Percentiles rank a stretch among this genome's conserved stretches.
These are phyloP conservation scores for Ogataea salicorniae DNA, from an alignment of 805 yeast genomes.

Conservation along the genomic window DNA sequence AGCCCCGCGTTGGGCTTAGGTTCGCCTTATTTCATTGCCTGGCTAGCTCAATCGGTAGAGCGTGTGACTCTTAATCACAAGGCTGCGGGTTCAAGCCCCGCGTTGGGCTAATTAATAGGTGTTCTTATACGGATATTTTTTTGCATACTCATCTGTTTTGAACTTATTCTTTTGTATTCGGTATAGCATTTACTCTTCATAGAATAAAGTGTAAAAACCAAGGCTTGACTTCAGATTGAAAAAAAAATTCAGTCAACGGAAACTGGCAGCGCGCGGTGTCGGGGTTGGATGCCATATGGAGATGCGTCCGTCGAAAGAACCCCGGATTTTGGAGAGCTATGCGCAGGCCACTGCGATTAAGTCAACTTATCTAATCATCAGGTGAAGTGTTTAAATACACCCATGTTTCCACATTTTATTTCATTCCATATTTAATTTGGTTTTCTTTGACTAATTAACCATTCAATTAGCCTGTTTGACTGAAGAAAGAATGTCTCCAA, in stretches of 20 bases:
- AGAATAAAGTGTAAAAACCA: too few species aligned
- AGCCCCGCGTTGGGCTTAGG: slow-evolving; percentile 2
- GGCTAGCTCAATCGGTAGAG: slow-evolving; percentile 3
- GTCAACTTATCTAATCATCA: neutral
- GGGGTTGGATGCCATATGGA: neutral
- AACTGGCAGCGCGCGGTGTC: neutral
- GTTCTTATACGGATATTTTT: neutral
- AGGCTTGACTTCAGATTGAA: neutral
- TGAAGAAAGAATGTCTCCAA: slow-evolving; percentile 10
- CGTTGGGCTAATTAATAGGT: neutral
- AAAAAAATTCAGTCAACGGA: neutral
- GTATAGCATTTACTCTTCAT: too few species aligned
- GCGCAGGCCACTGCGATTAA: neutral
- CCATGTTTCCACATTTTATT: neutral
- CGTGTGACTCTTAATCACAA: slow-evolving; percentile 3
- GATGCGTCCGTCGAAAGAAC: neutral
- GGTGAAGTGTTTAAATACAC: neutral
- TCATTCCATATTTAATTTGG: neutral
- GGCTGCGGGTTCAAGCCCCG: slow-evolving; percentile 4
- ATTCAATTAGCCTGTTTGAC: neutral
- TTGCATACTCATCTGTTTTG: neutral
- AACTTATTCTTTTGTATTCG: neutral
- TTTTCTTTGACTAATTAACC: neutral
- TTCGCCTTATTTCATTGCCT: neutral
- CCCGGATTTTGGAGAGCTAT: neutral